phyloP scores from a whole-genome alignment of 192 early-diverging fungal genomes.

The Coemansia sp. region DNA sequence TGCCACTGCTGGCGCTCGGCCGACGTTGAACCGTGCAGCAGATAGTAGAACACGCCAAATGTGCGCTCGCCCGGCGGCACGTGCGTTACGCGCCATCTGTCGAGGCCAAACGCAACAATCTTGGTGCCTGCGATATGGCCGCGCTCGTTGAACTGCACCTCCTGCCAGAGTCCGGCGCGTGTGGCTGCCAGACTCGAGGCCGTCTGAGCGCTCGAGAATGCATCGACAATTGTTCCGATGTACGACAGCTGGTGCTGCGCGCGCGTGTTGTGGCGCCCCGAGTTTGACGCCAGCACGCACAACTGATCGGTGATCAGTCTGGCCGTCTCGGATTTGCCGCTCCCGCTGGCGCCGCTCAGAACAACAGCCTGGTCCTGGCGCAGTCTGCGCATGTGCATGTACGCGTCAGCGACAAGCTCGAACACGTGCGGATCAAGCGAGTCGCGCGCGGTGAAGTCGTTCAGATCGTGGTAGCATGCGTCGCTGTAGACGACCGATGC shows the following conservation, averaged over 20 bases:
- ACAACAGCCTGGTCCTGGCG: constrained; percentile 69
- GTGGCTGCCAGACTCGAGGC: constrained; percentile 66
- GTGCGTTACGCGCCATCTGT: constrained; percentile 61
- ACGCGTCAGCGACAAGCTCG: constrained; percentile 69
- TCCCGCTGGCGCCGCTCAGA: constrained; percentile 80
- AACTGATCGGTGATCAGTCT: constrained; percentile 73
- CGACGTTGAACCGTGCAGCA: constrained; percentile 73
- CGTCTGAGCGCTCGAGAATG: constrained; percentile 76
- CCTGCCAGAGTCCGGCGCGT: constrained; percentile 77
- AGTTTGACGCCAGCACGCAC: constrained; percentile 69
- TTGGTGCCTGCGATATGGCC: constrained; percentile 85
- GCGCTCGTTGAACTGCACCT: constrained; percentile 86
- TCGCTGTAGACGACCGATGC: constrained; percentile 46
- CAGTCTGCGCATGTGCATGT: constrained; percentile 66
- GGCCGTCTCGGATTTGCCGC: constrained; percentile 81
- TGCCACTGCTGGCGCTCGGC: constrained; percentile 71
- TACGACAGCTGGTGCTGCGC: constrained; percentile 70
- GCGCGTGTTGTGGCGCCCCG: constrained; percentile 70
- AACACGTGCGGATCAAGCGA: constrained; percentile 61
- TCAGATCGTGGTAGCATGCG: constrained; percentile 48
- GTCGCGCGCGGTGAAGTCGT: constrained; percentile 34
- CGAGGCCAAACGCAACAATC: constrained; percentile 68
- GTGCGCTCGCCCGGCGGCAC: constrained; percentile 57
- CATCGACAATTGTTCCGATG: constrained; percentile 71
- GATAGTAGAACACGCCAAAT: constrained; percentile 81